phyloP scores from a whole-genome alignment of 495 filamentous ascomycete species.

The Darksidea phi region DNA sequence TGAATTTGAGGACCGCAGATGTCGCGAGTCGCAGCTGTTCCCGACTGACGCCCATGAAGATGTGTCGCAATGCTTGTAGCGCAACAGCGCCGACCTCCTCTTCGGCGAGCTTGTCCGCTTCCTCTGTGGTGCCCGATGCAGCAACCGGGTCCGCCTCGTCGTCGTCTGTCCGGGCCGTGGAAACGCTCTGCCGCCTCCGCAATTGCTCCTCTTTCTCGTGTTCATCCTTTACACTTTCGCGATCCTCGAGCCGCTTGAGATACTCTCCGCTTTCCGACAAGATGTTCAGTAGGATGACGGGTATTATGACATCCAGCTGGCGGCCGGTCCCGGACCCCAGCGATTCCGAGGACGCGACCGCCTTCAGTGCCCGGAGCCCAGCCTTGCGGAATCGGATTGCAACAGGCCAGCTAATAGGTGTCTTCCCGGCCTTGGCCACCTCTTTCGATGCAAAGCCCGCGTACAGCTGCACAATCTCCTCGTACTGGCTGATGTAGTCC shows the following conservation, averaged over 20 bases:
- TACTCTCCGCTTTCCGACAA: constrained; percentile 72
- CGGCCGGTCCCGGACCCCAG: constrained; percentile 69
- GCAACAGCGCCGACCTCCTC: constrained; percentile 81
- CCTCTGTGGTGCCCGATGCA: constrained; percentile 70
- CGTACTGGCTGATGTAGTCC: constrained; percentile 77
- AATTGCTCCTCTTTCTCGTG: constrained; percentile 57
- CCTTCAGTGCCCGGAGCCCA: constrained; percentile 75
- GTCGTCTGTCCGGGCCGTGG: constrained; percentile 72
- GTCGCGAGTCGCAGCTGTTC: constrained; percentile 75
- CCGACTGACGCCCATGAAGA: constrained; percentile 73
- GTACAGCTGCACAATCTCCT: constrained; percentile 72
- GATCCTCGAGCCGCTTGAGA: constrained; percentile 59
- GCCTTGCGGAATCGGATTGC: constrained; percentile 81
- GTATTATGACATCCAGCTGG: constrained; percentile 72
- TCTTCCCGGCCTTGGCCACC: constrained; percentile 45
- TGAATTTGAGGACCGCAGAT: constrained; percentile 66
- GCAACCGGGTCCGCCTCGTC: constrained; percentile 63
- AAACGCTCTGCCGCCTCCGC: constrained; percentile 70
- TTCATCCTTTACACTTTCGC: constrained; percentile 64
- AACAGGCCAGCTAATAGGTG: constrained; percentile 63
- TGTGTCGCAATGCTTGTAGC: constrained; percentile 74
- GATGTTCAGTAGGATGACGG: constrained; percentile 79
- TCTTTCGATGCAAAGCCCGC: constrained; percentile 70
- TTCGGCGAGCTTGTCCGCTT: constrained; percentile 82
- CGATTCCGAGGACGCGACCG: constrained; percentile 72